phyloP scores from a whole-genome alignment of 2,329 filamentous ascomycete genomes.

The Escovopsis sp. region DNA sequence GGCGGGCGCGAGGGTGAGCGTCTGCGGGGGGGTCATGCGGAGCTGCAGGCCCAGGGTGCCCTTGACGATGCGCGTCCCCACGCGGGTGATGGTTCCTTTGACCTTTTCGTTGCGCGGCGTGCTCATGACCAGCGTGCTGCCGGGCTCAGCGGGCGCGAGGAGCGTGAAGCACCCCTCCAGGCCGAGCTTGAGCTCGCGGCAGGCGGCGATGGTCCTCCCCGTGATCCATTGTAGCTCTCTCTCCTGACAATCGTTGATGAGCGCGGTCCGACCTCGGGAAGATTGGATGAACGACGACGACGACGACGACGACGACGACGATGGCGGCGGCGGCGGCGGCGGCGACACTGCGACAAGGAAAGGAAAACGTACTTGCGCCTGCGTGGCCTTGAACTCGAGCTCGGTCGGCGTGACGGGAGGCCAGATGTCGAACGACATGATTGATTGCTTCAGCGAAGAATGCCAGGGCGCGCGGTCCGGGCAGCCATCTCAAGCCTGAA shows the following conservation, averaged over 20 bases:
- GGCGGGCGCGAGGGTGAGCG: constrained; percentile 32
- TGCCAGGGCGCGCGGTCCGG: constrained; percentile 4
- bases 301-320: too few relatives aligned
- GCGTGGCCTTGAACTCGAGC: constrained; percentile 34
- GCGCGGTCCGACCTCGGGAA: constrained; percentile 9
- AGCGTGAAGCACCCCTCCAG: constrained; percentile 82
- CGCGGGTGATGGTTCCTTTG: constrained; percentile 82
- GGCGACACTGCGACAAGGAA: too few relatives aligned
- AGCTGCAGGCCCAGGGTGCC: constrained; percentile 66
- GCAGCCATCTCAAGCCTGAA: constrained; percentile 3
- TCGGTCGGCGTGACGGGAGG: constrained; percentile 35
- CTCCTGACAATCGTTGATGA: constrained; percentile 21
- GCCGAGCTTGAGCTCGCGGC: constrained; percentile 42
- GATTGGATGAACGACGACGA: too few relatives aligned
- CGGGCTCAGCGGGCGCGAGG: constrained; percentile 69
- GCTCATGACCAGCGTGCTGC: constrained; percentile 79
- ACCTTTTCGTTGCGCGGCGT: constrained; percentile 77
- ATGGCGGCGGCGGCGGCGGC: too few relatives aligned
- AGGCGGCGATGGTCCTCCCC: constrained; percentile 31
- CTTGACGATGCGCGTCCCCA: constrained; percentile 87
- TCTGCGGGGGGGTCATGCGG: constrained; percentile 44
- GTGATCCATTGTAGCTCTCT: constrained; percentile 43
- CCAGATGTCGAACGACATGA: constrained; percentile 46
- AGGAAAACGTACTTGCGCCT: constrained; percentile 31
- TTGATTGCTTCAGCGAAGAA: constrained; percentile 14